A percentile compares a stretch with the other conserved stretches of the same genome.
phyloP scores from a whole-genome alignment of 345 rosid genomes.

The Gossypioides kirkii region DNA sequence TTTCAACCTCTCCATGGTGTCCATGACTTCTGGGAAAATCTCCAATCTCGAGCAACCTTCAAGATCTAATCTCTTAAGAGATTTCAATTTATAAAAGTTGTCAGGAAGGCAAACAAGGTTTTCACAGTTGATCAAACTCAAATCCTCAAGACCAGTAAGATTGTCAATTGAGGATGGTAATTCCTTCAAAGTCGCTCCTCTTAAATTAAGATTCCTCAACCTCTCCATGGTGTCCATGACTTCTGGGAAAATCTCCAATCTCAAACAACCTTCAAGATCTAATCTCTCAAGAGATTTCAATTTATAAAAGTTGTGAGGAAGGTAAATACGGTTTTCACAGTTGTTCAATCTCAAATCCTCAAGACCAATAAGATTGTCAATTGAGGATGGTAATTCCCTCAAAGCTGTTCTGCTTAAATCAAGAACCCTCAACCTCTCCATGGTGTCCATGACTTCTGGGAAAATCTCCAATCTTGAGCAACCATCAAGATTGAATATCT shows the following conservation, averaged over 20 bases:
- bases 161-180: slow-evolving; percentile 21
- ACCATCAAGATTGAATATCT: rapidly evolving
- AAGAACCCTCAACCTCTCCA: rapidly evolving
- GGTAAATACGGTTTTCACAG: too few relatives aligned
- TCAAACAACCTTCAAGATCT: too few relatives aligned
- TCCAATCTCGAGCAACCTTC: too few relatives aligned
- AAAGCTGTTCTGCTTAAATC: too few relatives aligned
- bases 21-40: too few relatives aligned
- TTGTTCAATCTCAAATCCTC: rapidly evolving
- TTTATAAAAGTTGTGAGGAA: too few relatives aligned
- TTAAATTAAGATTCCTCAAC: slow-evolving; percentile 24
- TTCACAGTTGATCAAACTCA: background rate
- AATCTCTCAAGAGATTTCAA: too few relatives aligned
- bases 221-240: background rate
- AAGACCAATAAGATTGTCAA: too few relatives aligned
- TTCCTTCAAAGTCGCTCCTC: slow-evolving; percentile 24
- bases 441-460: too few relatives aligned
- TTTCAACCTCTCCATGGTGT: background rate
- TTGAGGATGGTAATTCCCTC: too few relatives aligned
- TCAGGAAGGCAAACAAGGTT: background rate
- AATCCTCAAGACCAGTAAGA: slow-evolving; percentile 10
- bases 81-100: background rate
- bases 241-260: too few relatives aligned
- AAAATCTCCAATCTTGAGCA: too few relatives aligned
- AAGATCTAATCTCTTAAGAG: background rate